Conservation (phyloP, 805 yeast species). For the Myxozyma geophila region DNA sequence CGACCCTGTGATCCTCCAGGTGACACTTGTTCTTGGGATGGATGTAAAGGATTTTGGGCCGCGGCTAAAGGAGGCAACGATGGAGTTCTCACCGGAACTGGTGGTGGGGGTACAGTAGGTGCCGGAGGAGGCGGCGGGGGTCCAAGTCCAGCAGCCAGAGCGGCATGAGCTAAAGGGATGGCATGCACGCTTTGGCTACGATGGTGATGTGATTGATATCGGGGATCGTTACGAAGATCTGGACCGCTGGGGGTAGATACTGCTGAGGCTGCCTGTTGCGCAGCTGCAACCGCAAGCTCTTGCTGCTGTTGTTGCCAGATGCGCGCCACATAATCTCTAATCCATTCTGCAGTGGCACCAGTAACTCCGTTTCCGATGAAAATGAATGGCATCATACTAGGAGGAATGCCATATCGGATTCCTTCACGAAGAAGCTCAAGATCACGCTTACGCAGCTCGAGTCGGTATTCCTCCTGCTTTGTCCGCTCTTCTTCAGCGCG, state of each 20-base stretch:
- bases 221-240: conserved; percentile 9
- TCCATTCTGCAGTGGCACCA: conserved; percentile 35
- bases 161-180: conserved; percentile 10
- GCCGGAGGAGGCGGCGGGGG: conserved; percentile 23
- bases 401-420: conserved; percentile 61
- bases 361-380: conserved; percentile 48
- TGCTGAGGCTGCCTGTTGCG: conserved; percentile 5
- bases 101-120: conserved; percentile 13
- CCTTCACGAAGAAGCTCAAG: conserved; percentile 64
- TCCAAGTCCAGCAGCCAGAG: conserved; percentile 4
- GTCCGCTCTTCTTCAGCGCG: conserved; percentile 70
- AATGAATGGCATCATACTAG: conserved; percentile 61
- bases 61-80: conserved; percentile 17
- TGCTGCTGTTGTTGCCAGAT: conserved; percentile 36
- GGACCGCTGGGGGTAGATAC: conserved; percentile 11
- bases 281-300: conserved; percentile 7
- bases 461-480: conserved; percentile 68
- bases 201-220: conserved; percentile 23
- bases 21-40: conserved; percentile 24
- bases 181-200: conserved; percentile 29
- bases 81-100: conserved; percentile 8
- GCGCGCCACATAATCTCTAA: conserved; percentile 33
- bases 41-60: background rate
- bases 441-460: conserved; percentile 61
- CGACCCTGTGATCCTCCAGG: conserved; percentile 18